Evolutionary conservation across 768 basidiomycete species (phyloP).

Genomic region (Termitomyces sp.): DNA sequence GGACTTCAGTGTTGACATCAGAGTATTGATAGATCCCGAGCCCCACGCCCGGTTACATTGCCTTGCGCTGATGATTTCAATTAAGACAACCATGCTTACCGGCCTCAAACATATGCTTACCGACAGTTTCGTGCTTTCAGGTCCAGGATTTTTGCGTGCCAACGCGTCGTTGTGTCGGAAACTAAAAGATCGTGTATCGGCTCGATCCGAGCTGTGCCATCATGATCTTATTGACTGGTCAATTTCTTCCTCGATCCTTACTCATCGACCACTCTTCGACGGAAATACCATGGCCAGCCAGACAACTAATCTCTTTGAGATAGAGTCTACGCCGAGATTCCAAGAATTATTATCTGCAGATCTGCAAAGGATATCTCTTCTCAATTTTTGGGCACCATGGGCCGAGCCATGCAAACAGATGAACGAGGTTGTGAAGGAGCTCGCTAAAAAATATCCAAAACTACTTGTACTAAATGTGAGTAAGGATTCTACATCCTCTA

Average conservation of each 20-base stretch:
- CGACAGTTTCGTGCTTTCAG: not conserved
- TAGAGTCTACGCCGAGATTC: slow-evolving; percentile 68
- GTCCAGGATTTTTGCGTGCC: not conserved
- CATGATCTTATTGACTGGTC: slow-evolving; percentile 11
- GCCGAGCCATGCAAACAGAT: slow-evolving; percentile 88
- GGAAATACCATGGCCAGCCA: not conserved
- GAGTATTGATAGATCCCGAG: not conserved
- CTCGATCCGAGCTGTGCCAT: slow-evolving; percentile 16
- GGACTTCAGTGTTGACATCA: not conserved
- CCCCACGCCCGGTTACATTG: not conserved
- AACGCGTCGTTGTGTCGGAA: not conserved
- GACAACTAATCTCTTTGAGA: slow-evolving; percentile 27
- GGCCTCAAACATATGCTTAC: not conserved
- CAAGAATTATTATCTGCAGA: slow-evolving; percentile 69
- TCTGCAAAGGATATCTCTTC: slow-evolving; percentile 73
- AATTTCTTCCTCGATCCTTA: slow-evolving; percentile 3
- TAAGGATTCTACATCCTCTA: not conserved
- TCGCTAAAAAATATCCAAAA: slow-evolving; percentile 64
- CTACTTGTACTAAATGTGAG: slow-evolving; percentile 73
- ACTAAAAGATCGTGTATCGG: slow-evolving; percentile 1
- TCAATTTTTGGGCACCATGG: slow-evolving; percentile 95
- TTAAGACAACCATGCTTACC: too few relatives aligned
- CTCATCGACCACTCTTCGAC: slow-evolving; percentile 9
- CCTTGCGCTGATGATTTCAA: not conserved
- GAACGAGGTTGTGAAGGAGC: slow-evolving; percentile 70